Evolutionary conservation across 2,329 filamentous ascomycete species (phyloP), one percentile per base, ranked within the genome.

Genomic region (Ustulina deusta): DNA sequence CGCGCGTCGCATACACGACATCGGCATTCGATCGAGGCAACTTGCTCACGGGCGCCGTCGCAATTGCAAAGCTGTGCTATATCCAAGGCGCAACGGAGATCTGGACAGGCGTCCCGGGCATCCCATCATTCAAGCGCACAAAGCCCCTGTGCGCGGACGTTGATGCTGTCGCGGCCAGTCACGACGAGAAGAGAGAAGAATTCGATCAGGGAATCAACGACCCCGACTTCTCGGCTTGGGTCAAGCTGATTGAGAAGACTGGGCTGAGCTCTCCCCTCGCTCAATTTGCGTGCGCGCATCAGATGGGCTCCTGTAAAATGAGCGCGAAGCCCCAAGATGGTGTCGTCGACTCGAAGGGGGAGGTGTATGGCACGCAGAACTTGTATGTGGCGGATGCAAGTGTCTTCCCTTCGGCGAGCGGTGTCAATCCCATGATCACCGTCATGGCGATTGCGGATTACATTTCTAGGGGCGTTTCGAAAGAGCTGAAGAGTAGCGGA

Each of bases 351-450:
- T 77, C 81, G 3, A 80, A 78, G 68, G 89, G 89, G 1, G 82
- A 78, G 69, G 87, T 93, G 6, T 94, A 91, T 90, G 91, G 87
- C 0, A 84, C 83, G 0, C 81, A 89, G 73, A 86, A 85, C 0
- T 75, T 94, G 73, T 93, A 89, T 75, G 87, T 94, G 20, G 88
- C 89, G 10, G 92, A 95, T 78, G 88, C 91, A 51, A 93, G 90
- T 77, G 89, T 93, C 11, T 91, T 94, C 69, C 92, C 91, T 0
- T 90, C 87, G 64, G 91, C 91, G 11, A 93, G 89, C 76, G 92
- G 92, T 1, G 91, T 94, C 34, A 94, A 94, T 77, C 92, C 92
- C 13, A 94, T 95, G 92, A 83, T 94, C 49, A 93, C 91, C 13
- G 85, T 83, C 65, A 93, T 94, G 92, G 87, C 88, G 0, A 85